Evolutionary conservation across 192 early-diverging fungal species (phyloP).

Genomic region (Coemansia sp.): DNA sequence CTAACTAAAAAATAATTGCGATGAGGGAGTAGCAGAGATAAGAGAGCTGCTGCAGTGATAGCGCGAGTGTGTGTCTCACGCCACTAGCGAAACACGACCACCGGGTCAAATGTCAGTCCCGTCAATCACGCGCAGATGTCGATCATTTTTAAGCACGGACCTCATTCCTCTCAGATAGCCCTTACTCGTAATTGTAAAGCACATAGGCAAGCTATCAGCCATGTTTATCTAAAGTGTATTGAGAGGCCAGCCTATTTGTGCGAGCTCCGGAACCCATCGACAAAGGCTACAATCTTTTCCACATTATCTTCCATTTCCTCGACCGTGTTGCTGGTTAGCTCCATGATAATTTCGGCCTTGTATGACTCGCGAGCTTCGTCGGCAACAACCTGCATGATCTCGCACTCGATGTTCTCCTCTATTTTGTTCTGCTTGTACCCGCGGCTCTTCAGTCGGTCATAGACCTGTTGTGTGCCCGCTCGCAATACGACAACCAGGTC

Average conservation of each 20-base stretch:
- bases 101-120: background rate
- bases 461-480: conserved; percentile 75
- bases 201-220: no score
- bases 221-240: no score
- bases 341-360: conserved; percentile 72
- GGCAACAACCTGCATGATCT: conserved; percentile 95
- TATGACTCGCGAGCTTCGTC: conserved; percentile 89
- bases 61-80: background rate
- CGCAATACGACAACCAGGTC: conserved; percentile 92
- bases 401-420: conserved; percentile 90
- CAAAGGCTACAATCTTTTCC: conserved; percentile 69
- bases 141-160: background rate
- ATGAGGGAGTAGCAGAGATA: background rate
- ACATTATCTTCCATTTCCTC: conserved; percentile 93
- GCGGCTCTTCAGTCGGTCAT: conserved; percentile 74
- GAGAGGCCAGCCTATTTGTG: background rate
- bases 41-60: background rate
- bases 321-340: conserved; percentile 74
- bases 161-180: background rate
- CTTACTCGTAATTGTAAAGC: no score
- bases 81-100: background rate
- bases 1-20: background rate
- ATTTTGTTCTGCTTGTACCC: conserved; percentile 83
- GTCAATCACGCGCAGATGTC: background rate
- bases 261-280: conserved; percentile 48